Evolutionary conservation across 2,329 filamentous ascomycete genomes (phyloP).

Genomic region (Aspergillus chevalieri): DNA sequence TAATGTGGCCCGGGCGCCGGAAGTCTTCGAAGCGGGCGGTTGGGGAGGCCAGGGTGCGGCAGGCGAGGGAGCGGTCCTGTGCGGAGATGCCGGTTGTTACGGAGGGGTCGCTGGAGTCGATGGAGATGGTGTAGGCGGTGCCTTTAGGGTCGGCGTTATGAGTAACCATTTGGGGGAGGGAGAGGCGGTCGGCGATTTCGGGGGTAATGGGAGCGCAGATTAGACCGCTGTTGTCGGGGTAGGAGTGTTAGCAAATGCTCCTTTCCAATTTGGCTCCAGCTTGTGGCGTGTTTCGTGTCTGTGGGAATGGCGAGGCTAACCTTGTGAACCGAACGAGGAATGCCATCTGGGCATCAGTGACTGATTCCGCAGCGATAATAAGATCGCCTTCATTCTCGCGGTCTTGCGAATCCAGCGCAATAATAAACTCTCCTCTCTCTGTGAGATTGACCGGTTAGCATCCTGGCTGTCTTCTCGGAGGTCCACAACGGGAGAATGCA

Average conservation of each 20-base stretch:
- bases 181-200: constrained; percentile 61
- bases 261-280: neutral
- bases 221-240: constrained; percentile 55
- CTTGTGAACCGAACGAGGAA: constrained; percentile 89
- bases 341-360: constrained; percentile 86
- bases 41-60: constrained; percentile 67
- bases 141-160: constrained; percentile 73
- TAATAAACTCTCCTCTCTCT: constrained; percentile 84
- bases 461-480: neutral
- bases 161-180: constrained; percentile 85
- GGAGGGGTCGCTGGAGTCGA: constrained; percentile 68
- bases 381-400: constrained; percentile 98
- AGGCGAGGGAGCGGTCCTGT: constrained; percentile 76
- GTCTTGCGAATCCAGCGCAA: constrained; percentile 85
- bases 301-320: constrained; percentile 20
- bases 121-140: constrained; percentile 87
- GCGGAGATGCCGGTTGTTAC: constrained; percentile 88
- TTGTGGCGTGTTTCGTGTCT: neutral
- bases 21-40: constrained; percentile 55
- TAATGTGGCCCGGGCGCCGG: constrained; percentile 79
- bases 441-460: constrained; percentile 13
- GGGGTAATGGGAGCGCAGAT: constrained; percentile 81
- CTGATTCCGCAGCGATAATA: constrained; percentile 80
- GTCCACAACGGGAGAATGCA: neutral
- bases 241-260: neutral